Conservation (phyloP, 768 basidiomycete species). For the Suillus subaureus region DNA sequence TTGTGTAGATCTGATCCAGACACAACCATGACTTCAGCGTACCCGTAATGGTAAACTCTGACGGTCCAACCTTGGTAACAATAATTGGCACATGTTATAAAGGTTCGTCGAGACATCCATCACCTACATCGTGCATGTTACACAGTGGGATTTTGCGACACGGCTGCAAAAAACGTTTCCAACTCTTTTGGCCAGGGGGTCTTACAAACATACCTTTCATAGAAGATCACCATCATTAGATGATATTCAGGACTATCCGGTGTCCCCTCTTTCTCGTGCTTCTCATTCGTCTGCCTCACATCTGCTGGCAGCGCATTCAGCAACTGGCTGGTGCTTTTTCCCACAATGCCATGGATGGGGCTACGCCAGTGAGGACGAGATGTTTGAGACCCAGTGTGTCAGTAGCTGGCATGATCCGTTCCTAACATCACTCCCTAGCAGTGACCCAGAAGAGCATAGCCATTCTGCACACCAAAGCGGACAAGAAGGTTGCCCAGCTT, state of each 20-base stretch:
- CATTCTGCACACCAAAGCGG: constrained; percentile 41
- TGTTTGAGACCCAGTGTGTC: constrained; percentile 38
- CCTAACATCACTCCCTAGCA: constrained; percentile 55
- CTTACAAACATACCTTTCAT: constrained; percentile 31
- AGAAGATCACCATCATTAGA: constrained; percentile 22
- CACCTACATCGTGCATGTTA: constrained; percentile 20
- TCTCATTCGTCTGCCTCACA: constrained; percentile 19
- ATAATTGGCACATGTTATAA: neutral
- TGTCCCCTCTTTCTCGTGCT: constrained; percentile 30
- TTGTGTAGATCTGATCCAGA: constrained; percentile 38
- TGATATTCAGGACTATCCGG: constrained; percentile 28
- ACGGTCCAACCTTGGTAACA: constrained; percentile 13
- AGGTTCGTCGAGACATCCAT: constrained; percentile 3
- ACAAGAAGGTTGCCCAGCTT: constrained; percentile 49
- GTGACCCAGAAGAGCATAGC: constrained; percentile 47
- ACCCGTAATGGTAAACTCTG: constrained; percentile 38
- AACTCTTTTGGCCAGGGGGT: constrained; percentile 33
- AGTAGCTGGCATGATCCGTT: constrained; percentile 32
- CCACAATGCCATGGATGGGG: constrained; percentile 28
- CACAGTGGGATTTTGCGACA: constrained; percentile 20
- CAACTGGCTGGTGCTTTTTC: constrained; percentile 17
- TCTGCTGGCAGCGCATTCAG: constrained; percentile 24
- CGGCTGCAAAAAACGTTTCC: constrained; percentile 16
- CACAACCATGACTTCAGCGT: constrained; percentile 45
- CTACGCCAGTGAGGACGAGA: constrained; percentile 29